phyloP scores from a whole-genome alignment of 192 early-diverging fungal species.

The Irineochytrium annulatum region DNA sequence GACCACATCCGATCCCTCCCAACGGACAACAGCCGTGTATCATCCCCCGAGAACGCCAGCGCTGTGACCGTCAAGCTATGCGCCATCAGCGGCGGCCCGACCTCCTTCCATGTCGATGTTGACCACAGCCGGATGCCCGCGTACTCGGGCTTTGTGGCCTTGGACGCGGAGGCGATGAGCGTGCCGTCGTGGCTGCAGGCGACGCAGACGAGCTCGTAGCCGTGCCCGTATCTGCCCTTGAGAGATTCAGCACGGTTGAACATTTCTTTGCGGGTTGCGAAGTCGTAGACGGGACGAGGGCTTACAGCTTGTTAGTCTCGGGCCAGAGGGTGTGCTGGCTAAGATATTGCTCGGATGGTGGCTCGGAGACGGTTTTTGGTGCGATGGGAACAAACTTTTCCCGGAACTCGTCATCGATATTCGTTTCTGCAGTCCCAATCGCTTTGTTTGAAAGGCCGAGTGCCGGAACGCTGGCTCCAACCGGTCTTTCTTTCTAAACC shows the following conservation, averaged over 20 bases:
- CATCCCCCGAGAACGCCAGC: conserved; percentile 73
- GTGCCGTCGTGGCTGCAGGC: conserved; percentile 68
- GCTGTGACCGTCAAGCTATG: conserved; percentile 85
- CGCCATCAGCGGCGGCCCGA: conserved; percentile 47
- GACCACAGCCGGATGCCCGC: conserved; percentile 70
- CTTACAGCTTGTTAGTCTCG: conserved; percentile 84
- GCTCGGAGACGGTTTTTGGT: conserved; percentile 26
- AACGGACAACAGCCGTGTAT: conserved; percentile 68
- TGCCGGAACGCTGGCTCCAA: conserved; percentile 81
- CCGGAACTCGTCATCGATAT: conserved; percentile 5
- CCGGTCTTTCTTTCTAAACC: conserved; percentile 40
- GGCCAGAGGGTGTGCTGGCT: conserved; percentile 92
- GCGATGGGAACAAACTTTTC: background rate
- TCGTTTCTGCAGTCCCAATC: conserved; percentile 38
- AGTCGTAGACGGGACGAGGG: background rate
- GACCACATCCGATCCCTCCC: conserved; percentile 88
- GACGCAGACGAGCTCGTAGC: conserved; percentile 81
- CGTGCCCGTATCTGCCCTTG: conserved; percentile 71
- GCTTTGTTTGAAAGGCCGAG: conserved; percentile 97
- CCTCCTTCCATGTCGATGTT: conserved; percentile 65
- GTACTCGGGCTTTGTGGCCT: conserved; percentile 68
- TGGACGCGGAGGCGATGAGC: conserved; percentile 71
- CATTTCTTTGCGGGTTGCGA: no score
- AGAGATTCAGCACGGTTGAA: conserved; percentile 1
- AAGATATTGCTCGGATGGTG: conserved; percentile 88